Evolutionary conservation across 2,329 filamentous ascomycete species (phyloP).

Genomic region (Plectosphaerella plurivora): DNA sequence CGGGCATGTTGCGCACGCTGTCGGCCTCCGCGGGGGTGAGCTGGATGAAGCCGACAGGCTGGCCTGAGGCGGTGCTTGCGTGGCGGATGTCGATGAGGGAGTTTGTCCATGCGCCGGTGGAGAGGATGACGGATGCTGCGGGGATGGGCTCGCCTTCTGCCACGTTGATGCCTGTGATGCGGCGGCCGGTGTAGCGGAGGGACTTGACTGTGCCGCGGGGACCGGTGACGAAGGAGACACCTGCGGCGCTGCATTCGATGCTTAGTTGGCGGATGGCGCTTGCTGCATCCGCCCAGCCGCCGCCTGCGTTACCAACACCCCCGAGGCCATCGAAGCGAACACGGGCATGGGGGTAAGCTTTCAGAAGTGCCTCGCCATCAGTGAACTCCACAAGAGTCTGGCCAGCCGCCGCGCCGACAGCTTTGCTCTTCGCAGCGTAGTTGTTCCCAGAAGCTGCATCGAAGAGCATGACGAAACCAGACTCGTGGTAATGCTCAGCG

Average conservation of each 20-base stretch:
- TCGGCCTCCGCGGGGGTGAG: constrained; percentile 55
- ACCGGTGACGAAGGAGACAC: constrained; percentile 25
- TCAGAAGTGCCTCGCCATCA: constrained; percentile 5
- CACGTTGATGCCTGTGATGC: constrained; percentile 19
- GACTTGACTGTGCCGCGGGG: constrained; percentile 19
- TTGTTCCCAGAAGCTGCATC: background rate
- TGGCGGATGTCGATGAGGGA: constrained; percentile 63
- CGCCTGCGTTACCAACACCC: constrained; percentile 16
- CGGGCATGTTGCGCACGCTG: constrained; percentile 49
- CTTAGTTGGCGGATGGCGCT: constrained; percentile 19
- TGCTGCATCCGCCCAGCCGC: constrained; percentile 27
- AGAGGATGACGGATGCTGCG: constrained; percentile 55
- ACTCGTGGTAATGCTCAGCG: constrained; percentile 22
- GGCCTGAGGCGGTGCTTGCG: constrained; percentile 59
- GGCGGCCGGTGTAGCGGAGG: constrained; percentile 11
- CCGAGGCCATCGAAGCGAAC: constrained; percentile 7
- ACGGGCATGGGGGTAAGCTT: constrained; percentile 3
- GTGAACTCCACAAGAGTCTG: background rate
- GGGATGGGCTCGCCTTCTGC: constrained; percentile 21
- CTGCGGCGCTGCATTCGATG: constrained; percentile 18
- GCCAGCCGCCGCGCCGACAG: constrained; percentile 12
- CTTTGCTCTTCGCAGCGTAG: constrained; percentile 9
- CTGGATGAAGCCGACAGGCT: constrained; percentile 60
- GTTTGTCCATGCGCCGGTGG: constrained; percentile 75
- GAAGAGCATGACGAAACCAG: constrained; percentile 25